phyloP scores from a whole-genome alignment of 2,329 filamentous ascomycete species.

The Colletotrichum australisinense region DNA sequence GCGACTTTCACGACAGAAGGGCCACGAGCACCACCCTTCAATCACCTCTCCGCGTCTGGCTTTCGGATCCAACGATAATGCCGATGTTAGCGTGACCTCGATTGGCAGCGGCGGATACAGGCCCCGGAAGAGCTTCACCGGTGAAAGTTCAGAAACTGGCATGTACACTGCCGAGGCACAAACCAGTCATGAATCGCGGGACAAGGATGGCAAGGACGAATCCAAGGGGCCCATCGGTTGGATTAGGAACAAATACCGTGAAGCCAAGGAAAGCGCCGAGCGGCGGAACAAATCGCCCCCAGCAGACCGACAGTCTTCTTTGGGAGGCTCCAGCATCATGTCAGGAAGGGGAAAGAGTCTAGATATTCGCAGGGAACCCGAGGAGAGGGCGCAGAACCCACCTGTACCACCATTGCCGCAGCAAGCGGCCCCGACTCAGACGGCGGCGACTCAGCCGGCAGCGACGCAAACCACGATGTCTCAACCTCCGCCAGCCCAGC shows the following conservation, averaged over 20 bases:
- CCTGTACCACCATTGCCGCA: neutral
- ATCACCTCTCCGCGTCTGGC: slow-evolving; percentile 57
- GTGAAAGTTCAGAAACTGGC: slow-evolving; percentile 61
- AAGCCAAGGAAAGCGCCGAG: slow-evolving; percentile 67
- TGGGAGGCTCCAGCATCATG: slow-evolving; percentile 41
- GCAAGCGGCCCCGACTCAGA: neutral
- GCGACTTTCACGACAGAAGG: slow-evolving; percentile 76
- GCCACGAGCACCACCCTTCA: slow-evolving; percentile 62
- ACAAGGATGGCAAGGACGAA: slow-evolving; percentile 59
- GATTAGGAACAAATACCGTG: slow-evolving; percentile 71
- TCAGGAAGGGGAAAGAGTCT: slow-evolving; percentile 51
- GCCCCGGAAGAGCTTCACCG: slow-evolving; percentile 61
- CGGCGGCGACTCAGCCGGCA: neutral
- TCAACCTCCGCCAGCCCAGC: neutral
- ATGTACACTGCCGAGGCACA: slow-evolving; percentile 52
- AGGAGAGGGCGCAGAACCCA: slow-evolving; percentile 37
- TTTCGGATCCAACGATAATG: slow-evolving; percentile 71
- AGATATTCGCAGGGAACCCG: slow-evolving; percentile 52
- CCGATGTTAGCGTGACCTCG: slow-evolving; percentile 75
- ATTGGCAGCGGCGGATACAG: slow-evolving; percentile 70
- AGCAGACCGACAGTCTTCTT: slow-evolving; percentile 47
- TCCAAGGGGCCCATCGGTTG: slow-evolving; percentile 64
- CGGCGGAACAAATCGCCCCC: slow-evolving; percentile 68
- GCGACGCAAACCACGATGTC: neutral
- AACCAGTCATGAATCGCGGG: slow-evolving; percentile 48